Evolutionary conservation across 2,329 filamentous ascomycete species (phyloP), one percentile per base, ranked within the genome.

Genomic region (Talaromyces sp.): DNA sequence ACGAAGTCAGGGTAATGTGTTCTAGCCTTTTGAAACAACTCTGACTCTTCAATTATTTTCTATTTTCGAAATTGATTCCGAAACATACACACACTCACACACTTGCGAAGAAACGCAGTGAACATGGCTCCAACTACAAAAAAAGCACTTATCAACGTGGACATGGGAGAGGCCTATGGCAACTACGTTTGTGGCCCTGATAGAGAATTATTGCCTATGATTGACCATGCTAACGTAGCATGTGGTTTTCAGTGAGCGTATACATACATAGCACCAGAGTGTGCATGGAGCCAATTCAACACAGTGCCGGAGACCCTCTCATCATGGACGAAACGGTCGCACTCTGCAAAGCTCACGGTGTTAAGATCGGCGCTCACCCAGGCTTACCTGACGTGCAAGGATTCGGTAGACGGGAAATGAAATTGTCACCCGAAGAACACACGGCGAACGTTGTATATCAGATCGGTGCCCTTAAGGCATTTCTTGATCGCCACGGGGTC

Each of bases 331-430:
- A 85, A 64, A 89, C 86, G 0, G 83, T 89, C 11, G 78, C 77
- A 10, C 78, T 83, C 19, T 87, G 85, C 75, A 89, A 88, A 74
- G 72, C 81, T 49, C 82, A 87, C 73, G 80, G 80, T 65, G 82
- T 89, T 67, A 80, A 79, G 59, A 77, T 85, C 6, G 87, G 87
- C 8, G 88, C 88, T 0, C 87, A 90, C 69, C 87, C 87, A 0
- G 86, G 87, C 1, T 78, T 89, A 0, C 86, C 85, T n/a, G 87
- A 90, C 71, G 80, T 88, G 25, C 82, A 86, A 75, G 87, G 87
- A 9, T 90, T 90, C 69, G 87, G 87, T 2, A 79, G 87, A 1
- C 81, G 87, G 19, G 83, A 86, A 67, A 89, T 90, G 73, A 83
- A 85, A 52, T 80, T 89, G 69, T 76, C 80, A 0, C 80, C 84